Evolutionary conservation across 495 filamentous ascomycete species (phyloP), one percentile per base, ranked within the genome.

Genomic region (Penicillium pancosmium): DNA sequence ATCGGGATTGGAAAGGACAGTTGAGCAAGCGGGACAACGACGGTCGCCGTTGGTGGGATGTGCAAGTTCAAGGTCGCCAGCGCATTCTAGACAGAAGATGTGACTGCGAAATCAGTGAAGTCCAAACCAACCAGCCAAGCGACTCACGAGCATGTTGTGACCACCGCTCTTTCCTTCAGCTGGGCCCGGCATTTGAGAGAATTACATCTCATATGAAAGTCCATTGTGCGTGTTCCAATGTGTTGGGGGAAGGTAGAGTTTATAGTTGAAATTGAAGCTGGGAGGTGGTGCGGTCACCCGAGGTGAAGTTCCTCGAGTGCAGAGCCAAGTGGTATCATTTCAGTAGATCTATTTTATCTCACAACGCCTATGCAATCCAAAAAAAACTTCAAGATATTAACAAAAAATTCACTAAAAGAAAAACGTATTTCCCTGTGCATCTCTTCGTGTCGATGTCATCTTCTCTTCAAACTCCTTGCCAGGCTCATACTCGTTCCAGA

Each of bases 401-500:
- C 43, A 46, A 27, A 16, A 16, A 58, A 21, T 33, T 13, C n/a
- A 55, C 56, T 82, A 88, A 66, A 96, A 97, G 80, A 98, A 98
- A 71, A 97, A 97, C 4, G 90, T 82, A 74, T 98, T 98, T 12
- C 94, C 93, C 21, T 88, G 87, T 4, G 83, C 80, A 80, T 98
- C 94, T 56, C 91, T 85, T 68, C 89, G 80, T 18, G 71, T 78
- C 13, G 75, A 73, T 25, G 66, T 71, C 53, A 93, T 87, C 70
- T 90, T 89, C 57, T 83, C 85, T 59, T 86, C 81, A 69, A 97
- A 96, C 59, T 97, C 89, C 73, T 87, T 88, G 27, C 87, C 88
- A 2, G 92, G 90, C 59, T 97, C 93, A 73, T 96, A 98, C 58
- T 96, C 90, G 57, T 92, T 91, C 94, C 94, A 98, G 15, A 94